Evolutionary conservation across 768 basidiomycete species (phyloP).

Genomic region (Pisolithus tinctorius): DNA sequence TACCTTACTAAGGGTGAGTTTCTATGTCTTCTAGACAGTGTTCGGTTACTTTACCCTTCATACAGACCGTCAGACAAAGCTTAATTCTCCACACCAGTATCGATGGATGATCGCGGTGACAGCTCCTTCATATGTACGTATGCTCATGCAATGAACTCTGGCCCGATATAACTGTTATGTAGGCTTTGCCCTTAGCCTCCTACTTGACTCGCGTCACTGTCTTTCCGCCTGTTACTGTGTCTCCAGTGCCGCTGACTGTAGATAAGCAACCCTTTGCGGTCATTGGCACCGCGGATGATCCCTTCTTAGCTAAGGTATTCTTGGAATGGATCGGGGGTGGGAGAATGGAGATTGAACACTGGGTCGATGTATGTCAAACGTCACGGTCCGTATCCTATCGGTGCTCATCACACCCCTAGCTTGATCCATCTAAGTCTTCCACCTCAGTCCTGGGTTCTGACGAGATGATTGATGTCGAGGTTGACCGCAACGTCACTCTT

Average conservation of each 20-base stretch:
- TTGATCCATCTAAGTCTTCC: slow-evolving; percentile 34
- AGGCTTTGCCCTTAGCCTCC: slow-evolving; percentile 25
- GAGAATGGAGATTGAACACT: slow-evolving; percentile 44
- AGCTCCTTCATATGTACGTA: slow-evolving; percentile 43
- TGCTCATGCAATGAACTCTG: not conserved
- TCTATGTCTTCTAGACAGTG: not conserved
- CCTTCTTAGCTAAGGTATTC: slow-evolving; percentile 38
- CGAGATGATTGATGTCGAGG: slow-evolving; percentile 44
- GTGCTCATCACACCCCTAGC: slow-evolving; percentile 19
- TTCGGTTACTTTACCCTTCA: not conserved
- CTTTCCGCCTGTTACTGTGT: slow-evolving; percentile 30
- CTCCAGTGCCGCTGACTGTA: slow-evolving; percentile 24
- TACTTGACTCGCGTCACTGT: slow-evolving; percentile 33
- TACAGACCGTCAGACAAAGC: slow-evolving; percentile 28
- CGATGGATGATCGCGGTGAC: slow-evolving; percentile 41
- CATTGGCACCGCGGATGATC: slow-evolving; percentile 34
- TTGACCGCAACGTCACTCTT: slow-evolving; percentile 36
- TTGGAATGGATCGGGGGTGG: slow-evolving; percentile 36
- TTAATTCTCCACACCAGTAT: slow-evolving; percentile 30
- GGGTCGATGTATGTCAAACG: slow-evolving; percentile 38
- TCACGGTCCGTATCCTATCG: not conserved
- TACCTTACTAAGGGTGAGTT: slow-evolving; percentile 35
- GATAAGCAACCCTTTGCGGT: slow-evolving; percentile 35
- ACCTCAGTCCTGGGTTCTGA: slow-evolving; percentile 39
- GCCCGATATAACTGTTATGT: not conserved